These are phyloP conservation scores for Cryptococcus sp. DNA, from an alignment of 1,284 basidiomycete genomes.

Conservation along the genomic window DNA sequence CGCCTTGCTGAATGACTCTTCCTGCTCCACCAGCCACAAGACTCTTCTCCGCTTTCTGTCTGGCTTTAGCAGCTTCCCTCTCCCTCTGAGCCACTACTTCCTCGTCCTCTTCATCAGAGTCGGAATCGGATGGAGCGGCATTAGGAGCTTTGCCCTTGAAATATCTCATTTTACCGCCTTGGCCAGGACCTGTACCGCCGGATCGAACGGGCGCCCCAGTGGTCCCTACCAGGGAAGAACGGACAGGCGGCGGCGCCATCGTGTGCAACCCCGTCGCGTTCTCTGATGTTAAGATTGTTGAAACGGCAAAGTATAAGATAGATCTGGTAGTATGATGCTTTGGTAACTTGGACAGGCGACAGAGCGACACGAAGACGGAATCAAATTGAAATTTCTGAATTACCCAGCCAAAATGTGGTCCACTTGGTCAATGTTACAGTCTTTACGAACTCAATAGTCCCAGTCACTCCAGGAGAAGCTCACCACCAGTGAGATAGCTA, in stretches of 20 bases:
- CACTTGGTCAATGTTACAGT: not conserved
- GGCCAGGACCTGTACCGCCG: slow-evolving; percentile 2
- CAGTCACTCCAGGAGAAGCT: not conserved
- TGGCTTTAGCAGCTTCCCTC: slow-evolving; percentile 11
- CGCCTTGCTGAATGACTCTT: slow-evolving; percentile 31
- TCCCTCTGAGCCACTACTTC: slow-evolving; percentile 15
- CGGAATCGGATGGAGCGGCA: slow-evolving; percentile 32
- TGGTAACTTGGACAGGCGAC: too few relatives aligned
- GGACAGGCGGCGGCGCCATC: too few relatives aligned
- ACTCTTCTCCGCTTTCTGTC: slow-evolving; percentile 18
- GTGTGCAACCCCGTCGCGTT: too few relatives aligned
- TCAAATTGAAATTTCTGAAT: slow-evolving; percentile 9
- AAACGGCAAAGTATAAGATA: too few relatives aligned
- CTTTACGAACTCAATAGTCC: not conserved
- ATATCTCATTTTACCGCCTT: slow-evolving; percentile 35
- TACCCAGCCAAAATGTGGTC: not conserved
- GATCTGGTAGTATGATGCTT: too few relatives aligned
- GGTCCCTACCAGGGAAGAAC: too few relatives aligned
- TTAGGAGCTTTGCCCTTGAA: slow-evolving; percentile 48
- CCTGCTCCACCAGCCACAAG: slow-evolving; percentile 52
- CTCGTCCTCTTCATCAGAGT: slow-evolving; percentile 34
- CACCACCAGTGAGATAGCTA: too few relatives aligned
- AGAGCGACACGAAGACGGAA: slow-evolving; percentile 5
- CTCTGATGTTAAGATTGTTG: too few relatives aligned
- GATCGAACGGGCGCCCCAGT: slow-evolving; percentile 1